Evolutionary conservation across 331 rosid genomes (phyloP).

Genomic region (Erythrophleum ivorense): DNA sequence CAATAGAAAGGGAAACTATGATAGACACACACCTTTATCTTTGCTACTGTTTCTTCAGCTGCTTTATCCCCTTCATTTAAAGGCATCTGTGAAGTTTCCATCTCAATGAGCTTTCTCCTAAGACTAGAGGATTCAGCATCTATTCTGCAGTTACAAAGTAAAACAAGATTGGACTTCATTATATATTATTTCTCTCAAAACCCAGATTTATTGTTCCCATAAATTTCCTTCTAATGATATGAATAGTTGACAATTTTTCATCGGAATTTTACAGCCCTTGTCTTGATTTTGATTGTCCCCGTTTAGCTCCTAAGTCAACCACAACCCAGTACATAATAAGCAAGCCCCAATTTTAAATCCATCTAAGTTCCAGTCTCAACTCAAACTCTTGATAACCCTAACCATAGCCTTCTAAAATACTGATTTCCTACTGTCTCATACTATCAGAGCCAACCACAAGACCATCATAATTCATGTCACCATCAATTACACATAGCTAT

Average conservation of each 20-base stretch:
- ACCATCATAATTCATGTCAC: background rate
- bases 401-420: background rate
- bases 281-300: background rate
- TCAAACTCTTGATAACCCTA: background rate
- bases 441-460: background rate
- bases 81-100: conserved; percentile 53
- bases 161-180: conserved; percentile 15
- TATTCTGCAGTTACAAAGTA: conserved; percentile 67
- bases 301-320: background rate
- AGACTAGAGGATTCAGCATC: conserved; percentile 73
- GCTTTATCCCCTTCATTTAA: conserved; percentile 51
- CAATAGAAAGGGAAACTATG: conserved; percentile 28
- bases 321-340: background rate
- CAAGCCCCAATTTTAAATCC: background rate
- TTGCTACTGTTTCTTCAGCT: conserved; percentile 65
- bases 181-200: background rate
- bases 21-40: conserved; percentile 64
- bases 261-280: background rate
- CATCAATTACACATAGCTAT: background rate
- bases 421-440: background rate
- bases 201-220: background rate
- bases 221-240: background rate
- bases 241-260: background rate
- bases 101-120: conserved; percentile 72
- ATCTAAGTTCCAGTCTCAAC: background rate